These are phyloP conservation scores for Euphrasia confusa DNA, from an alignment of 257 asterid species.

Conservation along the genomic window DNA sequence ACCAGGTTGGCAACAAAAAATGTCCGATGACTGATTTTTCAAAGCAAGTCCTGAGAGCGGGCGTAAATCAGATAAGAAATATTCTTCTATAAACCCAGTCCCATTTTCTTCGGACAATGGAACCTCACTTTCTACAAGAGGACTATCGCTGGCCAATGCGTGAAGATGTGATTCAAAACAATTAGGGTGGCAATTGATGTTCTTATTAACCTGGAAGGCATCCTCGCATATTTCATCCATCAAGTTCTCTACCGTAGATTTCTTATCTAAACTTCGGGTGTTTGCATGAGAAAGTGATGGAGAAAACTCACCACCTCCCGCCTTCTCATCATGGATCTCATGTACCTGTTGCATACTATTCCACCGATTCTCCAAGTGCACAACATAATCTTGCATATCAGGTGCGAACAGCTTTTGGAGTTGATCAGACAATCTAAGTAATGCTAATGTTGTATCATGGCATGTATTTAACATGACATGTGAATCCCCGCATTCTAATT, in stretches of 20 bases:
- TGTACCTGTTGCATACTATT: conserved; percentile 55
- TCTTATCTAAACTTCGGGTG: conserved; percentile 38
- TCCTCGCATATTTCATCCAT: conserved; percentile 88
- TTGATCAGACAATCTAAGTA: conserved; percentile 68
- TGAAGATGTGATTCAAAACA: conserved; percentile 35
- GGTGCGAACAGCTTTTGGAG: conserved; percentile 87
- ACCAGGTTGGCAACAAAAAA: conserved; percentile 28
- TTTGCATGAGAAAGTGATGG: conserved; percentile 36
- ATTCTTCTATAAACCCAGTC: conserved; percentile 63
- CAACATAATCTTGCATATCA: conserved; percentile 70
- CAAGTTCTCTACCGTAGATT: conserved; percentile 40
- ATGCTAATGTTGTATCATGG: conserved; percentile 71
- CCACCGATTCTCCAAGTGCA: conserved; percentile 97
- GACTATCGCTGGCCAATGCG: conserved; percentile 34
- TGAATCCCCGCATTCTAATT: conserved; percentile 68
- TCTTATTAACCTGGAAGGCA: conserved; percentile 56
- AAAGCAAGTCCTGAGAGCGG: conserved; percentile 55
- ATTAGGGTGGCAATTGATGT: conserved; percentile 46
- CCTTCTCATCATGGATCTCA: conserved; percentile 35
- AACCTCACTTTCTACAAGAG: conserved; percentile 35
- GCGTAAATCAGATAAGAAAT: conserved; percentile 68
- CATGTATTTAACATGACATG: conserved; percentile 65
- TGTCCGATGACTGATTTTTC: conserved; percentile 38
- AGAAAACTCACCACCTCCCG: conserved; percentile 34
- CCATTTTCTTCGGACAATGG: conserved; percentile 37